phyloP scores from a whole-genome alignment of 257 asterid species.

The Plantago ovata region DNA sequence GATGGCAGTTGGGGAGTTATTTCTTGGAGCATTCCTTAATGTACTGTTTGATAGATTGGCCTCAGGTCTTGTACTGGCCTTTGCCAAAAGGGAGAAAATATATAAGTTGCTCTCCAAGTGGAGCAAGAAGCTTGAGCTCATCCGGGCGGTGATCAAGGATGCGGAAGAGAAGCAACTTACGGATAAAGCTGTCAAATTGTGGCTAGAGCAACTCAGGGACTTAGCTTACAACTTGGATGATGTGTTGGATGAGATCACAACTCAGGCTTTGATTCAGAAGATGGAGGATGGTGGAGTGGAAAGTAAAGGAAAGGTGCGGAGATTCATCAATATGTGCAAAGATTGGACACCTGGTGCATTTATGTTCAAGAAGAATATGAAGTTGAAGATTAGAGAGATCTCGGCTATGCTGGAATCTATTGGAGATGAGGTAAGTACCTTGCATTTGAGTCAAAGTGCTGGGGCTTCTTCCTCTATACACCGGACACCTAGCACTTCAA shows the following conservation, averaged over 20 bases:
- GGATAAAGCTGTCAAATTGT: slow-evolving; percentile 27
- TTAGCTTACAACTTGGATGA: slow-evolving; percentile 68
- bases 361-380: slow-evolving; percentile 33
- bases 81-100: slow-evolving; percentile 49
- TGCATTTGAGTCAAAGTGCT: slow-evolving; percentile 31
- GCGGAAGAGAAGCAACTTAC: slow-evolving; percentile 63
- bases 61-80: slow-evolving; percentile 27
- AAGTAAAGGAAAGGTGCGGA: slow-evolving; percentile 30
- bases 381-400: slow-evolving; percentile 38
- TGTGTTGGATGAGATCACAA: slow-evolving; percentile 53
- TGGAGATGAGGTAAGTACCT: slow-evolving; percentile 27
- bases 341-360: slow-evolving; percentile 34
- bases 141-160: slow-evolving; percentile 49
- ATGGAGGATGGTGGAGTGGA: slow-evolving; percentile 24
- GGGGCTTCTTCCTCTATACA: not conserved
- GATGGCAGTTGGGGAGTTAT: slow-evolving; percentile 49
- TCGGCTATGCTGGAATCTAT: slow-evolving; percentile 26
- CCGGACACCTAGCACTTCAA: slow-evolving; percentile 43
- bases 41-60: slow-evolving; percentile 46
- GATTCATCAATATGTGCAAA: slow-evolving; percentile 36
- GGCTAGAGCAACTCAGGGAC: slow-evolving; percentile 55
- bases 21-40: slow-evolving; percentile 47
- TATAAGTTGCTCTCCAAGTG: slow-evolving; percentile 39
- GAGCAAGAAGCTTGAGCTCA: slow-evolving; percentile 9
- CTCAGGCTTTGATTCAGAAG: slow-evolving; percentile 31